These are phyloP conservation scores for Boechera divaricarpa DNA, from an alignment of 345 rosid genomes.

Conservation along the genomic window DNA sequence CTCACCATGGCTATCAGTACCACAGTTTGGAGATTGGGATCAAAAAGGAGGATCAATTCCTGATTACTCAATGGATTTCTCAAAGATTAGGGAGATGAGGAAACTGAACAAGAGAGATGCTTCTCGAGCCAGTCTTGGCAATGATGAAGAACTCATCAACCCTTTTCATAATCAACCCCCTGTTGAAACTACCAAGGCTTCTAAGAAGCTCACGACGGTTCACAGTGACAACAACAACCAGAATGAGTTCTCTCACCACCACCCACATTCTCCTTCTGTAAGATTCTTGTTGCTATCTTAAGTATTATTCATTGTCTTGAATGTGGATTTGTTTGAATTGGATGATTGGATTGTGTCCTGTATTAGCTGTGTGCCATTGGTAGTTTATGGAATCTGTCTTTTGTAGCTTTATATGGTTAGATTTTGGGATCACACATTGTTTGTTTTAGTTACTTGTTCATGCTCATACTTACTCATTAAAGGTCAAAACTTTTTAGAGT, in stretches of 20 bases:
- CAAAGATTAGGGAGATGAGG: constrained; percentile 94
- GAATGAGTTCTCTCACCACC: constrained; percentile 48
- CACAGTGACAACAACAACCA: constrained; percentile 48
- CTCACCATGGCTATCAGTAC: constrained; percentile 92
- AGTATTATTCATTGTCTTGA: not conserved
- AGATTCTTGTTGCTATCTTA: constrained; percentile 39
- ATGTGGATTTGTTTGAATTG: not conserved
- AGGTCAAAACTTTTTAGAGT: not conserved
- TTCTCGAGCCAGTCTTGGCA: constrained; percentile 92
- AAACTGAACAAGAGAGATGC: constrained; percentile 90
- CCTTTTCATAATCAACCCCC: constrained; percentile 55
- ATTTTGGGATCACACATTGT: not conserved
- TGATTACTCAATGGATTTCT: constrained; percentile 88
- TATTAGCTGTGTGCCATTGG: not conserved
- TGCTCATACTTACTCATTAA: not conserved
- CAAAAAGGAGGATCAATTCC: constrained; percentile 80
- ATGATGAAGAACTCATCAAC: constrained; percentile 78
- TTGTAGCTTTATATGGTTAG: not conserved
- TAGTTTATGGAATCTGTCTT: not conserved
- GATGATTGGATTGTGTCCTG: not conserved
- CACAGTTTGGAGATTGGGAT: constrained; percentile 98
- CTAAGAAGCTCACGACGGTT: constrained; percentile 40
- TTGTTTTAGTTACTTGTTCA: constrained; percentile 1
- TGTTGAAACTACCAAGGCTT: constrained; percentile 25
- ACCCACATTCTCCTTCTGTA: constrained; percentile 58